Base-by-base conservation (phyloP, 83 land plant genomes). In the Thuja plicata region DNA sequence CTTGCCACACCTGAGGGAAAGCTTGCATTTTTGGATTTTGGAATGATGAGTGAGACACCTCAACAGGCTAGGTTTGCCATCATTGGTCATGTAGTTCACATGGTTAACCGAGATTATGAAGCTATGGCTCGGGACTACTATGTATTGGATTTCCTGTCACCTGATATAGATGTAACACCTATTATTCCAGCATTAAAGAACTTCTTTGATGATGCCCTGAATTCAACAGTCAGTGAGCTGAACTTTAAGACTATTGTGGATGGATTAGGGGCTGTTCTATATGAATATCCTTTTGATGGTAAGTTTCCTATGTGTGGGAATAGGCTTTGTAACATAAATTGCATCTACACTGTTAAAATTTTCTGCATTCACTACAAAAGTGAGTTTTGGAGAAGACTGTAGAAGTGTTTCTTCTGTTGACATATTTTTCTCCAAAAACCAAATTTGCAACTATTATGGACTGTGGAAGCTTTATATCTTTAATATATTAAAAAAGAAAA, bases 11-110 rank as follows among this genome's bases (percentile, higher is more conserved):
- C 99, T 62, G 99, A 98, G 86, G 99, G 99, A 70, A 95, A 94
- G 81, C 99, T 98, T 86, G 99, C 99, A 12, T 97, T 98, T 89
- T 92, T 98, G 87, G 99, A 98, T 90, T 98, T 98, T 93, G 99
- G 99, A 89, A 98, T 98, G 99, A 98, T 98, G 99, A 97, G 98
- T 90, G 99, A 98, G 52, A 98, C 99, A 19, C 99, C 99, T 40
- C 95, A 93, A 88, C 90, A 92, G 88, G 99, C 99, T 89, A 92
- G 99, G 87, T 95, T 78, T 93, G 99, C 99, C 60, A 98, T 98
- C 57, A 98, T 98, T 55, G 99, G 99, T 27, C 99, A 97, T 89
- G 97, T 98, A 60, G 99, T 97, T 90, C 99, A 98, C 91, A 92
- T 98, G 94, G 99, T 98, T 52, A 97, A 98, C 87, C 95, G 99